A percentile compares a stretch with the other conserved stretches of the same genome.
Evolutionary conservation across 306 rosid species (phyloP).

Genomic region (Vachellia pachyceras): DNA sequence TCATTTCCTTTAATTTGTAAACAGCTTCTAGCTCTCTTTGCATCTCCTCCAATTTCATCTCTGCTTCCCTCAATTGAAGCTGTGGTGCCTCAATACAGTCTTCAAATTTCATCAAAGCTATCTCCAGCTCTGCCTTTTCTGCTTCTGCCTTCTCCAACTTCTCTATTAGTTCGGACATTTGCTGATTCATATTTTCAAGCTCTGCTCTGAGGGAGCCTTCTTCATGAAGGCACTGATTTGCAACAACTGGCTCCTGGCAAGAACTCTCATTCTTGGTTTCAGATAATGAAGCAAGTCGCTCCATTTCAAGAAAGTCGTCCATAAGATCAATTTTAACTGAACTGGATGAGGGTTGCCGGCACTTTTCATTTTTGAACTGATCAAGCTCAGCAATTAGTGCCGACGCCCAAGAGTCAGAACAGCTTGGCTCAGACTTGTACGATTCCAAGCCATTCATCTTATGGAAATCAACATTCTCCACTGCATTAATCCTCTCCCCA

Average conservation of each 20-base stretch:
- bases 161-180: constrained; percentile 56
- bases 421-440: constrained; percentile 53
- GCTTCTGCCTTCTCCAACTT: constrained; percentile 62
- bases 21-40: constrained; percentile 60
- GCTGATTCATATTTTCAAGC: constrained; percentile 68
- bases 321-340: constrained; percentile 69
- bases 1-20: constrained; percentile 58
- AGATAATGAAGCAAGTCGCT: constrained; percentile 68
- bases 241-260: constrained; percentile 40
- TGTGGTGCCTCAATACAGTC: constrained; percentile 61
- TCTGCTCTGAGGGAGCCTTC: constrained; percentile 60
- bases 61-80: constrained; percentile 61
- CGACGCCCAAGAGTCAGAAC: constrained; percentile 81
- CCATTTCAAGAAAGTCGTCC: constrained; percentile 97
- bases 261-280: constrained; percentile 47
- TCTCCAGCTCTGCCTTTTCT: constrained; percentile 69
- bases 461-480: constrained; percentile 45
- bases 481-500: constrained; percentile 55
- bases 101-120: constrained; percentile 57
- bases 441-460: constrained; percentile 47
- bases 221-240: constrained; percentile 38
- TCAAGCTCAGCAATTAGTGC: constrained; percentile 80
- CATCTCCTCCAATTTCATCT: constrained; percentile 62
- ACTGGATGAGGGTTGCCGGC: constrained; percentile 47
- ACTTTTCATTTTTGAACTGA: constrained; percentile 79